Evolutionary conservation across 352 stramenopile species (phyloP), one percentile per base, ranked within the genome.

Genomic region (Globisporangium lucens): DNA sequence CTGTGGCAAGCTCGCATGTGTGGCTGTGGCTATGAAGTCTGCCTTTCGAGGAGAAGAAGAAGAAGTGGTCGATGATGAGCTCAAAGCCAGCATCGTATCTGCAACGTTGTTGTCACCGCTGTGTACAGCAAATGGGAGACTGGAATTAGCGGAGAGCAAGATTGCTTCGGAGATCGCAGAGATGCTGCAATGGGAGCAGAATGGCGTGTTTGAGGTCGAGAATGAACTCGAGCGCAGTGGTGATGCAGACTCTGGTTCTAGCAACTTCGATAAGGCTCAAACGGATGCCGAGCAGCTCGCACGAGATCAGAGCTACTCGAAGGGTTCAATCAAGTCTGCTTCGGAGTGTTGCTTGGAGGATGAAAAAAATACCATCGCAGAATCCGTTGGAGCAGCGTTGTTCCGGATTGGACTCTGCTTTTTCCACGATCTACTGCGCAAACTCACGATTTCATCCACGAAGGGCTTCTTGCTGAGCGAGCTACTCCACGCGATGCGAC

Each of bases 131-230:
- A 58, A 58, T 8, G 29, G 3, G 8, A 67, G 6, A 8, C 33
- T 55, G 8, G 35, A 36, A 36, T 5, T 12, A 24, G 10, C 1
- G 27, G 29, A 4, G 1, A 20, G 10, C 0, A 4, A 33, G 29
- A 63, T 6, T 12, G 22, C 5, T n/a, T 5, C 20, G 17, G 66
- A 67, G 24, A n/a, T 71, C 13, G 6, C 38, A n/a, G 56, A 36
- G 17, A 83, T 89, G 22, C 52, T 79, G 6, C 65, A 75, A 56
- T 85, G 80, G 80, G 80, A 89, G 55, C 29, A 30, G 15, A 66
- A 68, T 27, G 71, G 79, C 33, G 77, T 87, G 24, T 89, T 83
- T 66, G 80, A 89, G 69, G 68, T 83, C 4, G 78, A 87, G 64
- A 68, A 89, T 20, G 80, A 89, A 55, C 60, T 85, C 20, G 63